Evolutionary conservation across 495 filamentous ascomycete genomes (phyloP).

Genomic region (Daldinia grandis): DNA sequence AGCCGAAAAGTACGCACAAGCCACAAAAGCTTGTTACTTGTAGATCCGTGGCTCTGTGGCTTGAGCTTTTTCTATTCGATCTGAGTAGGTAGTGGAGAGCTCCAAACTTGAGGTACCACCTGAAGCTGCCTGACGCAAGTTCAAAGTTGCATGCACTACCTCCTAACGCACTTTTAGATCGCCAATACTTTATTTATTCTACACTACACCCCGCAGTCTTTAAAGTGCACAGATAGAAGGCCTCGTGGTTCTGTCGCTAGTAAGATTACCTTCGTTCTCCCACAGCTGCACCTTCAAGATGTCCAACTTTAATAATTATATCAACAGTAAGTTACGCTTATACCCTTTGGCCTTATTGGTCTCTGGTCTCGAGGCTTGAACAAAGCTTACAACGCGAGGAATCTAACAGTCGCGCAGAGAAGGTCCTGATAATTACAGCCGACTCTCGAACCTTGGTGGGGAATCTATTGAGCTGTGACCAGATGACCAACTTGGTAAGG

Average conservation of each 20-base stretch:
- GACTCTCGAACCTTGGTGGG: constrained; percentile 91
- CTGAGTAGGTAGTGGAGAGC: not conserved
- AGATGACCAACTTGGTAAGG: constrained; percentile 84
- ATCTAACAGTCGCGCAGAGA: constrained; percentile 67
- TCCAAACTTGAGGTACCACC: constrained; percentile 4
- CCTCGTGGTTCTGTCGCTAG: not conserved
- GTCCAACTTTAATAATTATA: constrained; percentile 46
- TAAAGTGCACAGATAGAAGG: not conserved
- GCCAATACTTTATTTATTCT: not conserved
- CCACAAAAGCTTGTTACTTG: not conserved
- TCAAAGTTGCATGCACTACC: no score
- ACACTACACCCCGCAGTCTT: not conserved
- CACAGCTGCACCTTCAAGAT: constrained; percentile 26
- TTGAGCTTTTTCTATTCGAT: constrained; percentile 3
- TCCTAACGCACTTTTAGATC: not conserved
- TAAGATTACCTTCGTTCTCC: not conserved
- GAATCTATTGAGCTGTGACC: constrained; percentile 84
- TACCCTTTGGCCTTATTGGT: not conserved
- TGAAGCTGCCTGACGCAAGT: constrained; percentile 23
- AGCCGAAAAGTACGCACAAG: not conserved
- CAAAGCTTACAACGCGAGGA: constrained; percentile 21
- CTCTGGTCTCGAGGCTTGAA: not conserved
- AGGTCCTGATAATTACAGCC: constrained; percentile 87
- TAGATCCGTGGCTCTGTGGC: constrained; percentile 7
- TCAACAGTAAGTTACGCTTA: constrained; percentile 44